Evolutionary conservation across 2,329 filamentous ascomycete species (phyloP).

Genomic region (Monilinia fructicola): DNA sequence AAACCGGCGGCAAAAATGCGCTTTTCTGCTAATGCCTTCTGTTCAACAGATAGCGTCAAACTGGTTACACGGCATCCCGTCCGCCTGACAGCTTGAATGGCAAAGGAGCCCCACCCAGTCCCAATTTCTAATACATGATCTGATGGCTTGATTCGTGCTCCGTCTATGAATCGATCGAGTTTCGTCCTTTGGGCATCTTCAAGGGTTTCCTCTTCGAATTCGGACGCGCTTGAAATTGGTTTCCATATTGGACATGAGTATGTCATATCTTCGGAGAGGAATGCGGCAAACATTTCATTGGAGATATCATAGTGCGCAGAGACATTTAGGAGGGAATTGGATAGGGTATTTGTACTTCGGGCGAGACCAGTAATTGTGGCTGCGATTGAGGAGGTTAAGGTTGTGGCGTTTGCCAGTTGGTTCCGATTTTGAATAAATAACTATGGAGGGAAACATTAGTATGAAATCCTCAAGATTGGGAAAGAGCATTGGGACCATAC

Average conservation of each 20-base stretch:
- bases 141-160: slow-evolving; percentile 59
- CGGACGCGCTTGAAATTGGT: slow-evolving; percentile 43
- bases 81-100: slow-evolving; percentile 64
- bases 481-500: slow-evolving; percentile 41
- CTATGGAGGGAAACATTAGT: slow-evolving; percentile 41
- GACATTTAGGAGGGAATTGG: slow-evolving; percentile 63
- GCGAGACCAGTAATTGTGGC: slow-evolving; percentile 59
- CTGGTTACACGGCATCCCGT: slow-evolving; percentile 69
- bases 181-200: slow-evolving; percentile 68
- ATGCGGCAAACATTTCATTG: slow-evolving; percentile 74
- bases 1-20: slow-evolving; percentile 62
- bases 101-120: slow-evolving; percentile 73
- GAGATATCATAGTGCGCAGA: slow-evolving; percentile 74
- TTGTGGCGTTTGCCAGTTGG: slow-evolving; percentile 63
- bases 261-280: slow-evolving; percentile 73
- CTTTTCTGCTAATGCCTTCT: slow-evolving; percentile 65
- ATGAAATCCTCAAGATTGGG: neutral
- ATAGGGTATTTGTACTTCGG: slow-evolving; percentile 56
- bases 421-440: slow-evolving; percentile 70
- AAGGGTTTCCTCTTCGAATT: slow-evolving; percentile 54
- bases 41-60: slow-evolving; percentile 66
- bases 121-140: slow-evolving; percentile 76
- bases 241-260: slow-evolving; percentile 72
- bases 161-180: slow-evolving; percentile 63
- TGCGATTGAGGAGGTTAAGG: slow-evolving; percentile 58